Evolutionary conservation across 768 basidiomycete genomes (phyloP).

Genomic region (Leccinum pellstonianum): DNA sequence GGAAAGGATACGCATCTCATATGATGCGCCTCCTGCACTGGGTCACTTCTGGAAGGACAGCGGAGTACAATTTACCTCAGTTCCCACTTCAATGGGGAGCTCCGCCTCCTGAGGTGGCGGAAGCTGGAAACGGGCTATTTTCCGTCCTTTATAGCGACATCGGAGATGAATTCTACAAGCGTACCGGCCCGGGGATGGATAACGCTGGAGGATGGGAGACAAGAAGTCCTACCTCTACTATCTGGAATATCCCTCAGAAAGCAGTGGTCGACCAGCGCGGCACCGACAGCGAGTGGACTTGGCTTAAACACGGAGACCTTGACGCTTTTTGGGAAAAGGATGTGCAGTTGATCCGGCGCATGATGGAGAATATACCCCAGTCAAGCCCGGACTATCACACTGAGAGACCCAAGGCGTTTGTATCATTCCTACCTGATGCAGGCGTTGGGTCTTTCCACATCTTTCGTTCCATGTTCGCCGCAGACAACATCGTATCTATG

Average conservation of each 20-base stretch:
- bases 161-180: conserved; percentile 44
- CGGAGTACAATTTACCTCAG: conserved; percentile 29
- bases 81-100: conserved; percentile 45
- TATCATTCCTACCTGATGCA: conserved; percentile 42
- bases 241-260: conserved; percentile 36
- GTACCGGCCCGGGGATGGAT: conserved; percentile 36
- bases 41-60: conserved; percentile 40
- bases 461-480: conserved; percentile 30
- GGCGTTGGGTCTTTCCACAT: conserved; percentile 51
- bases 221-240: conserved; percentile 36
- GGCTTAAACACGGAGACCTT: conserved; percentile 39
- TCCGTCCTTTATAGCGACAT: conserved; percentile 56
- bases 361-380: conserved; percentile 20
- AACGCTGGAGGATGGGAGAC: conserved; percentile 45
- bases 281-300: conserved; percentile 10
- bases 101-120: conserved; percentile 37
- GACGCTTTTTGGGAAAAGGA: conserved; percentile 42
- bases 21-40: conserved; percentile 68
- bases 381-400: conserved; percentile 8
- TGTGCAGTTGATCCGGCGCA: conserved; percentile 35
- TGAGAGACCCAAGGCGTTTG: conserved; percentile 20
- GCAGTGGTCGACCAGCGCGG: neutral
- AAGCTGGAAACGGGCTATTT: conserved; percentile 41
- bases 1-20: conserved; percentile 56
- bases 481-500: conserved; percentile 7